These are phyloP conservation scores for Globisporangium perplexum DNA, from an alignment of 352 stramenopile genomes.

Conservation along the genomic window DNA sequence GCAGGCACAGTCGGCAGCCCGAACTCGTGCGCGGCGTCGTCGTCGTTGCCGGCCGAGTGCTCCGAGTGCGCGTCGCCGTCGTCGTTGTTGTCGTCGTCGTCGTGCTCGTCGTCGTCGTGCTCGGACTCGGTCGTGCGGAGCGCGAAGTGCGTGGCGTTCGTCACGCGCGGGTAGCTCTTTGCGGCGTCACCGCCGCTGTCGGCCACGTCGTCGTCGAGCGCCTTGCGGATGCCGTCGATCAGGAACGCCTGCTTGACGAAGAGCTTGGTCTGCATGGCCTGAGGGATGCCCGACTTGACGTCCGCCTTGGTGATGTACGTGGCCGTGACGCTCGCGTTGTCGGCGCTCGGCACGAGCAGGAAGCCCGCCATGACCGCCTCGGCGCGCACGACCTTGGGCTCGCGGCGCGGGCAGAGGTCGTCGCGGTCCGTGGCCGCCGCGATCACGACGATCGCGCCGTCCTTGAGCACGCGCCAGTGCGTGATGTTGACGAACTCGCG, in stretches of 20 bases:
- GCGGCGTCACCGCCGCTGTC: not conserved
- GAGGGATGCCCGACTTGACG: slow-evolving; percentile 49
- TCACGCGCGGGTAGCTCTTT: slow-evolving; percentile 26
- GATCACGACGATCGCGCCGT: slow-evolving; percentile 48
- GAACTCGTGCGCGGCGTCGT: slow-evolving; percentile 13
- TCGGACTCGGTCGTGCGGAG: slow-evolving; percentile 35
- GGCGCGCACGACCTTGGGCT: slow-evolving; percentile 45
- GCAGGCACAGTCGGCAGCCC: slow-evolving; percentile 36
- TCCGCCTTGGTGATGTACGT: slow-evolving; percentile 71
- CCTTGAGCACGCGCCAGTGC: slow-evolving; percentile 64
- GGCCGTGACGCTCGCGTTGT: slow-evolving; percentile 45
- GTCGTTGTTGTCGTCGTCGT: slow-evolving; percentile 23
- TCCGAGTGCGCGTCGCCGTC: slow-evolving; percentile 9
- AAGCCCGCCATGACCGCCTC: slow-evolving; percentile 56
- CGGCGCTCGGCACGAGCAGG: slow-evolving; percentile 48
- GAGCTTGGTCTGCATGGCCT: slow-evolving; percentile 55
- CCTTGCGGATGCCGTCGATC: slow-evolving; percentile 47
- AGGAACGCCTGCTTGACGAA: slow-evolving; percentile 71
- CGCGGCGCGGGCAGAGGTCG: slow-evolving; percentile 30
- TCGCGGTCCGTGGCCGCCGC: slow-evolving; percentile 34
- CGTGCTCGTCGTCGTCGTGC: slow-evolving; percentile 32
- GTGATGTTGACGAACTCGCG: slow-evolving; percentile 67
- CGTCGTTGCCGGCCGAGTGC: not conserved
- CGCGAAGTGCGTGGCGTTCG: slow-evolving; percentile 44
- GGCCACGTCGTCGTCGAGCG: slow-evolving; percentile 42